A percentile compares a stretch with the other conserved stretches of the same genome.
phyloP scores from a whole-genome alignment of 495 filamentous ascomycete species.

The Aspergillus diversus region DNA sequence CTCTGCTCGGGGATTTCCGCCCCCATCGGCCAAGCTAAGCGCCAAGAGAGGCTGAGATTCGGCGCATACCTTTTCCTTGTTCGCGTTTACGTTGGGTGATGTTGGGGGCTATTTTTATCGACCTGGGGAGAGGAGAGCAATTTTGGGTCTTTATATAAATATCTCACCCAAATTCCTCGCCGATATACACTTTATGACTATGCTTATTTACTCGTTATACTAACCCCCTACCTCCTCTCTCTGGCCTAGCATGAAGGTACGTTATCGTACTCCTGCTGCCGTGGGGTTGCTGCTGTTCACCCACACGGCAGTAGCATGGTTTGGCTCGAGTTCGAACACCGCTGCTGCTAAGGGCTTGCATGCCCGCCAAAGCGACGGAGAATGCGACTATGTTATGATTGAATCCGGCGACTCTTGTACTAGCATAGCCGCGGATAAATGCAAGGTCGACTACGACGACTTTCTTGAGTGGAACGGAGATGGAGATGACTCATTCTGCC shows the following conservation, averaged over 20 bases:
- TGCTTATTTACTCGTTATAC: neutral
- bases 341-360: neutral
- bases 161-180: neutral
- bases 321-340: neutral
- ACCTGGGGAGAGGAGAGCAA: neutral
- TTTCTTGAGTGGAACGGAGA: conserved; percentile 45
- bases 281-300: neutral
- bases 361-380: neutral
- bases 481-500: conserved; percentile 32
- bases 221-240: neutral
- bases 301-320: neutral
- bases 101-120: neutral
- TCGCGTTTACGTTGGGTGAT: neutral
- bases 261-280: neutral
- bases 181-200: neutral
- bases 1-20: neutral
- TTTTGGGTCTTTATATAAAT: neutral
- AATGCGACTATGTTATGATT: neutral
- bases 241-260: neutral
- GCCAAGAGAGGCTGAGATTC: neutral
- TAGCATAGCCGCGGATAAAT: neutral
- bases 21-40: neutral
- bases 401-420: neutral
- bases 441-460: conserved; percentile 18
- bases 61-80: neutral